phyloP scores from a whole-genome alignment of 2,329 filamentous ascomycete species.

The Phaeosphaeriaceae sp. region DNA sequence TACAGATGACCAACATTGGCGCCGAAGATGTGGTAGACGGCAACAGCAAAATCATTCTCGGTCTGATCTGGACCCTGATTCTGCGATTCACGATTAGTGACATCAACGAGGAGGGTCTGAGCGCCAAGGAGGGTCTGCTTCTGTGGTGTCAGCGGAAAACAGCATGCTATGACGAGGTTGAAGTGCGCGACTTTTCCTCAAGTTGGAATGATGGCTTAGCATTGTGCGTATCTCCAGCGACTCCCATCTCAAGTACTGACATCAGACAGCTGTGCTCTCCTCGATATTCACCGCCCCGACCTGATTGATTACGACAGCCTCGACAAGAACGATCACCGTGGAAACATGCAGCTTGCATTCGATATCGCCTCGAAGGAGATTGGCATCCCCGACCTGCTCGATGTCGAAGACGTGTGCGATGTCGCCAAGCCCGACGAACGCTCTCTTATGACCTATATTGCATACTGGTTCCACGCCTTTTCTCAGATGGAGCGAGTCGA shows the following conservation, averaged over 20 bases:
- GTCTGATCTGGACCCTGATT: constrained; percentile 98
- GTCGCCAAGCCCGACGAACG: constrained; percentile 95
- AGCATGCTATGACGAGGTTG: constrained; percentile 95
- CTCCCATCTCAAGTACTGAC: constrained; percentile 9
- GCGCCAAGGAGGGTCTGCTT: constrained; percentile 92
- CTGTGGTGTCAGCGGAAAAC: constrained; percentile 99
- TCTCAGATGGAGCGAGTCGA: constrained; percentile 99
- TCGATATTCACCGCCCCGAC: constrained; percentile 97
- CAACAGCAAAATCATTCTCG: constrained; percentile 95
- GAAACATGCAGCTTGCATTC: constrained; percentile 98
- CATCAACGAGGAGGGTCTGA: constrained; percentile 97
- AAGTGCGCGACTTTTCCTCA: constrained; percentile 90
- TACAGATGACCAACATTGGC: constrained; percentile 98
- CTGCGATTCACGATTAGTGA: constrained; percentile 97
- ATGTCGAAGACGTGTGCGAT: constrained; percentile 98
- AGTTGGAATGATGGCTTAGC: constrained; percentile 98
- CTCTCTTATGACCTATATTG: constrained; percentile 98
- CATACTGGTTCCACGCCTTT: constrained; percentile 99
- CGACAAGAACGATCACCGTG: constrained; percentile 91
- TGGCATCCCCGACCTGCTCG: constrained; percentile 91
- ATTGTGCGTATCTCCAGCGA: constrained; percentile 60
- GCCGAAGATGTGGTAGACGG: constrained; percentile 98
- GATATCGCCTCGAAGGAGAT: constrained; percentile 96
- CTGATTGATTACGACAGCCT: constrained; percentile 95
- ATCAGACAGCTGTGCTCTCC: constrained; percentile 73